phyloP scores from a whole-genome alignment of 768 basidiomycete species.

The Tricholoma saponaceum region DNA sequence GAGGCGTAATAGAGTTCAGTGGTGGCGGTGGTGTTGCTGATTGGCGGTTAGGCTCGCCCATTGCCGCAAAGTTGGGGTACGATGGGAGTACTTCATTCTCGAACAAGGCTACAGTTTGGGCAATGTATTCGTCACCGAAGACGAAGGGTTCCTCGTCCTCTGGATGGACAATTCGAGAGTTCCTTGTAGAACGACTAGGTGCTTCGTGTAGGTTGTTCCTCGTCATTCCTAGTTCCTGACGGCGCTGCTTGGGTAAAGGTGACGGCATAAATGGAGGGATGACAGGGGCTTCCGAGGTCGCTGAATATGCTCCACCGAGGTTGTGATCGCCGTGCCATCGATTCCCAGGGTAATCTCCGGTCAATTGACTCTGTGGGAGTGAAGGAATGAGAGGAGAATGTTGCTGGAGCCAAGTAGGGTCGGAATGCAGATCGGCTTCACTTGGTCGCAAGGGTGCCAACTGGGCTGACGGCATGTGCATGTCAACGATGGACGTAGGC shows the following conservation, averaged over 20 bases:
- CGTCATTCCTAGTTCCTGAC: neutral
- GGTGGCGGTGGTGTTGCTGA: neutral
- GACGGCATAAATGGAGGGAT: neutral
- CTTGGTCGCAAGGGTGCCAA: slow-evolving; percentile 2
- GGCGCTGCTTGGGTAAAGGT: neutral
- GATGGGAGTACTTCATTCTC: slow-evolving; percentile 29
- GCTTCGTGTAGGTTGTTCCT: neutral
- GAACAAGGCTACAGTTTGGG: slow-evolving; percentile 29
- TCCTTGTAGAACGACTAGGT: slow-evolving; percentile 1
- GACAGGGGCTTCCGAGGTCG: neutral
- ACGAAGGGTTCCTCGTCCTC: slow-evolving; percentile 33
- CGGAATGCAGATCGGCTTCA: slow-evolving; percentile 5
- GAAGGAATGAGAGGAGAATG: slow-evolving; percentile 6
- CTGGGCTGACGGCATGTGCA: slow-evolving; percentile 8
- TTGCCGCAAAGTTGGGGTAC: slow-evolving; percentile 26
- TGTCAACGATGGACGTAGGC: slow-evolving; percentile 8
- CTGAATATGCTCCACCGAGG: neutral
- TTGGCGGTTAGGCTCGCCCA: slow-evolving; percentile 7
- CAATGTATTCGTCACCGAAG: slow-evolving; percentile 31
- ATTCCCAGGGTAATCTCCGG: slow-evolving; percentile 1
- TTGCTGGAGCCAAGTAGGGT: slow-evolving; percentile 3
- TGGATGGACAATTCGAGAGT: slow-evolving; percentile 10
- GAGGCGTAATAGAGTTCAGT: slow-evolving; percentile 9
- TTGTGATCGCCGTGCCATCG: slow-evolving; percentile 4
- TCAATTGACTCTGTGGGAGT: slow-evolving; percentile 1